Evolutionary conservation across 768 basidiomycete genomes (phyloP).

Genomic region (Lentinula detonsa): DNA sequence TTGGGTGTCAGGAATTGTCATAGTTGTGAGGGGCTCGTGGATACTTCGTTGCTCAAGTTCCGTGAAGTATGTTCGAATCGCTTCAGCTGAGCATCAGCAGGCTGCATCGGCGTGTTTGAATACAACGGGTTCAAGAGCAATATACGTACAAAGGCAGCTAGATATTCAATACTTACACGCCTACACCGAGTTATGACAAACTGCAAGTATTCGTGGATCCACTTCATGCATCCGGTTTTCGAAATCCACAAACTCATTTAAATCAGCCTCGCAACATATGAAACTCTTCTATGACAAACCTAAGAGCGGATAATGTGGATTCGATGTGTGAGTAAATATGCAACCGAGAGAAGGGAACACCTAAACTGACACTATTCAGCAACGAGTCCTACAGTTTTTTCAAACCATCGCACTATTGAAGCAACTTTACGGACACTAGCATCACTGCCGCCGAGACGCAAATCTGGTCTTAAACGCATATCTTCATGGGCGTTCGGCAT

Average conservation of each 20-base stretch:
- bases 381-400: conserved; percentile 59
- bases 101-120: not conserved
- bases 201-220: not conserved
- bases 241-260: too few species aligned
- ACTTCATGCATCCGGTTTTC: not conserved
- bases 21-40: not conserved
- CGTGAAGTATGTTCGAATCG: not conserved
- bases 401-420: conserved; percentile 64
- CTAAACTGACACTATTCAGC: not conserved
- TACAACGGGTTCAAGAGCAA: not conserved
- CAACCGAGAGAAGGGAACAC: not conserved
- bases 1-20: not conserved
- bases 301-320: not conserved
- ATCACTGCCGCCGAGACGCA: conserved; percentile 66
- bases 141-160: not conserved
- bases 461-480: conserved; percentile 58
- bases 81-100: not conserved
- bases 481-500: conserved; percentile 63
- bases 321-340: not conserved
- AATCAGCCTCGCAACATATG: too few species aligned
- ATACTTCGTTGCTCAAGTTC: not conserved
- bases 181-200: not conserved
- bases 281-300: not conserved
- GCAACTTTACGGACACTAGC: conserved; percentile 64
- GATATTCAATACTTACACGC: not conserved